These are phyloP conservation scores for Ascodesmis nigricans DNA, from an alignment of 495 filamentous ascomycete species.

Conservation along the genomic window DNA sequence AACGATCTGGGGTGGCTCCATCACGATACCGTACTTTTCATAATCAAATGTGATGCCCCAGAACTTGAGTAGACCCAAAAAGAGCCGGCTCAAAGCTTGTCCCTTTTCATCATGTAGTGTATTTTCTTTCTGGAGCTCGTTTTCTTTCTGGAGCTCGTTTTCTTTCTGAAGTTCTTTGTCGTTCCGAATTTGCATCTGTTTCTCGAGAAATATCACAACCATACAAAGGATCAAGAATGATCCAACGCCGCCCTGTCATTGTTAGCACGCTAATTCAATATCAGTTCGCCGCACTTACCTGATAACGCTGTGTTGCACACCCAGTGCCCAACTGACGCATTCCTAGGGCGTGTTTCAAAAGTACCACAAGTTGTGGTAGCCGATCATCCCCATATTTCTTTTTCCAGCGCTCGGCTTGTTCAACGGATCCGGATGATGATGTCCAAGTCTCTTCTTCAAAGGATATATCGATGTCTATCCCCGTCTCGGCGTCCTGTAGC, in stretches of 20 bases:
- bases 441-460: conserved; percentile 5
- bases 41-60: conserved; percentile 5
- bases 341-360: conserved; percentile 3
- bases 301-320: conserved; percentile 1
- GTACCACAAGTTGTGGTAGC: background rate
- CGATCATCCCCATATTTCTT: background rate
- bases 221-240: conserved; percentile 5
- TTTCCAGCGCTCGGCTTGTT: conserved; percentile 1
- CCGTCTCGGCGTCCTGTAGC: background rate
- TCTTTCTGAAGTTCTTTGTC: background rate
- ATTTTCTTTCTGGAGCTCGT: background rate
- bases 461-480: conserved; percentile 3
- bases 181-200: no score
- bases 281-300: background rate
- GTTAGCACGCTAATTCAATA: background rate
- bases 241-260: conserved; percentile 1
- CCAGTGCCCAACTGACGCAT: conserved; percentile 4
- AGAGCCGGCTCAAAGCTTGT: background rate
- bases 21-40: conserved; percentile 1
- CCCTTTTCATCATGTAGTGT: background rate
- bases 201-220: conserved; percentile 3
- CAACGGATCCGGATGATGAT: background rate
- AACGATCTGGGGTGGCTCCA: conserved; percentile 2
- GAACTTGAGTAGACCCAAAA: conserved; percentile 1
- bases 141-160: background rate